Percentiles rank a stretch among this genome's conserved stretches.
These are phyloP conservation scores for Chrysophaeum taylorii DNA, from an alignment of 352 stramenopile species.

Conservation along the genomic window DNA sequence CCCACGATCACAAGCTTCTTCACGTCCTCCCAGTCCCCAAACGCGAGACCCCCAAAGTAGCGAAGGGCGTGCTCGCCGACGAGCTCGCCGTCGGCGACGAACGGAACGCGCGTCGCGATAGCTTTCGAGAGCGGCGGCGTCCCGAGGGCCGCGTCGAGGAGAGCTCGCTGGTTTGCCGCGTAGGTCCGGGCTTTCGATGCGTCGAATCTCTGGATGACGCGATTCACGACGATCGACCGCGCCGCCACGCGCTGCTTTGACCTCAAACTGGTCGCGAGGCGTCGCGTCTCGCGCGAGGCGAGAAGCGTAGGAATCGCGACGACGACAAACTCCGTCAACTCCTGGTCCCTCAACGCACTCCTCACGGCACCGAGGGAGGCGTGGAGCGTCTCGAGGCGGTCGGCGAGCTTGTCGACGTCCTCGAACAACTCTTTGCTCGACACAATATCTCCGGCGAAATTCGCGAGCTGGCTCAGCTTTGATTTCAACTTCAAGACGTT, in stretches of 20 bases:
- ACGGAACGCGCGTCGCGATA: background rate
- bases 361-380: slow-evolving; percentile 40
- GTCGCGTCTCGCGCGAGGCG: slow-evolving; percentile 44
- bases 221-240: slow-evolving; percentile 34
- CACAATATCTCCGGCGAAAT: slow-evolving; percentile 45
- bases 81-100: background rate
- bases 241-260: slow-evolving; percentile 19
- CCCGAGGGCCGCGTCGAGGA: background rate
- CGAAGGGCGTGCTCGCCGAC: background rate
- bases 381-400: slow-evolving; percentile 46
- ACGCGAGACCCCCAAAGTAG: background rate
- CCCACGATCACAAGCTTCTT: slow-evolving; percentile 61
- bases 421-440: slow-evolving; percentile 30
- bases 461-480: slow-evolving; percentile 39
- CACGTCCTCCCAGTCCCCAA: background rate
- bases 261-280: slow-evolving; percentile 28
- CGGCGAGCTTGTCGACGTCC: slow-evolving; percentile 23
- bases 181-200: background rate
- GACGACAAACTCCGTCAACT: slow-evolving; percentile 57
- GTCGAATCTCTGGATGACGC: slow-evolving; percentile 15
- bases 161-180: background rate
- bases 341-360: slow-evolving; percentile 35
- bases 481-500: slow-evolving; percentile 54
- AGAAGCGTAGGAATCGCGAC: slow-evolving; percentile 65
- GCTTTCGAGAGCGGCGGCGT: background rate